Evolutionary conservation across 257 asterid genomes (phyloP).

Genomic region (Plantago elongata): DNA sequence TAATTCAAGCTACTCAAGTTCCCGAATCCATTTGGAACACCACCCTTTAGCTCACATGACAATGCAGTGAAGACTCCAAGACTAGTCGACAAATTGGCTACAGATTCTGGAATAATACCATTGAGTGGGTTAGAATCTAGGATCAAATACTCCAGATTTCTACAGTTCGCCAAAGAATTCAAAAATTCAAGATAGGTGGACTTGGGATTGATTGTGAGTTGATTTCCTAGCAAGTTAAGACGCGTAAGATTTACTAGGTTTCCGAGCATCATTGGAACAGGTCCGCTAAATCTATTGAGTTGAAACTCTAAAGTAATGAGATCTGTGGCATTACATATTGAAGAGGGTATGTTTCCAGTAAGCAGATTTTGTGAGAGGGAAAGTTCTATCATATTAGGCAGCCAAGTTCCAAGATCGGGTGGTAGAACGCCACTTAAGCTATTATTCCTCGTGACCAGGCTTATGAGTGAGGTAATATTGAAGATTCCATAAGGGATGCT

Average conservation of each 20-base stretch:
- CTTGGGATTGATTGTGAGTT: slow-evolving; percentile 21
- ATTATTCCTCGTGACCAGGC: slow-evolving; percentile 26
- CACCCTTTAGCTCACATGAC: slow-evolving; percentile 30
- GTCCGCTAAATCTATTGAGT: slow-evolving; percentile 36
- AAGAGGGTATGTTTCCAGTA: slow-evolving; percentile 34
- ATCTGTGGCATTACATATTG: slow-evolving; percentile 38
- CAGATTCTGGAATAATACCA: slow-evolving; percentile 26
- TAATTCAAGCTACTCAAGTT: slow-evolving; percentile 31
- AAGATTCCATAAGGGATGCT: slow-evolving; percentile 28
- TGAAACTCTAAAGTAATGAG: slow-evolving; percentile 25
- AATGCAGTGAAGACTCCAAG: slow-evolving; percentile 30
- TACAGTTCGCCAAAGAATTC: slow-evolving; percentile 29
- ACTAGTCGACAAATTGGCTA: slow-evolving; percentile 28
- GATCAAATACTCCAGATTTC: slow-evolving; percentile 27
- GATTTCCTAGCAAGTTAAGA: slow-evolving; percentile 28
- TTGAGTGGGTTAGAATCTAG: slow-evolving; percentile 32
- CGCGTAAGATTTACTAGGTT: slow-evolving; percentile 26
- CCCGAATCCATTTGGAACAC: slow-evolving; percentile 28
- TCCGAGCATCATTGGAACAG: slow-evolving; percentile 34
- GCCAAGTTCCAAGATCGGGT: slow-evolving; percentile 32
- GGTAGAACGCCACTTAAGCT: slow-evolving; percentile 35
- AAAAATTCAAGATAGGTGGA: slow-evolving; percentile 29
- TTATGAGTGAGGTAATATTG: slow-evolving; percentile 33
- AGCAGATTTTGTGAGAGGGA: slow-evolving; percentile 37
- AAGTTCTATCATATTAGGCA: slow-evolving; percentile 36